phyloP scores from a whole-genome alignment of 352 stramenopile genomes.

The Thraustochytrium striatum region DNA sequence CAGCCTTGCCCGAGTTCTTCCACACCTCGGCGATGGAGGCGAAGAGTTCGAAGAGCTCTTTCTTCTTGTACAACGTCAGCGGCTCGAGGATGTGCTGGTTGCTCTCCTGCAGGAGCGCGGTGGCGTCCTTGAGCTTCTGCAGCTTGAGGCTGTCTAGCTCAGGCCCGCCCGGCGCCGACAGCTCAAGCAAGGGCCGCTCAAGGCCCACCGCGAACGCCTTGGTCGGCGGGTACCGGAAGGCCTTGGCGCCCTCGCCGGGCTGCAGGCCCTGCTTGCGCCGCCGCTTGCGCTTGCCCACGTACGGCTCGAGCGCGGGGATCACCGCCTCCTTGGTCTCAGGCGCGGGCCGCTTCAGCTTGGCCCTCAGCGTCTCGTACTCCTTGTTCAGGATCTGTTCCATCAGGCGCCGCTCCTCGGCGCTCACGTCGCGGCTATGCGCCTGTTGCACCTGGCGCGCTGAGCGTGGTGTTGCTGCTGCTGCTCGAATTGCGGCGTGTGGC shows the following conservation, averaged over 20 bases:
- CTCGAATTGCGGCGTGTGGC: too few relatives aligned
- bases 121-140: conserved; percentile 44
- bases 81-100: conserved; percentile 19
- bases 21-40: conserved; percentile 43
- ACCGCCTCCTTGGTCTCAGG: too few relatives aligned
- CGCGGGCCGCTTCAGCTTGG: too few relatives aligned
- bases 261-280: too few relatives aligned
- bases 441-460: too few relatives aligned
- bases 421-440: too few relatives aligned
- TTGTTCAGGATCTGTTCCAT: too few relatives aligned
- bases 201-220: not conserved
- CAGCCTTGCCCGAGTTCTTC: conserved; percentile 38
- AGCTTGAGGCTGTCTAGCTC: conserved; percentile 25
- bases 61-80: conserved; percentile 17
- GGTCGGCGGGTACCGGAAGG: not conserved
- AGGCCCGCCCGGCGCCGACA: not conserved
- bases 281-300: too few relatives aligned
- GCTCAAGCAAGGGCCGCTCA: not conserved
- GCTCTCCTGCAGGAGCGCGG: conserved; percentile 21
- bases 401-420: too few relatives aligned
- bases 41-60: conserved; percentile 37
- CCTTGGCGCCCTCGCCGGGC: not conserved
- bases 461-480: too few relatives aligned
- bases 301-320: too few relatives aligned
- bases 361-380: too few relatives aligned